Percentiles rank a stretch among this genome's conserved stretches.
phyloP scores from a whole-genome alignment of 306 rosid species.

The Rubus idaeus region DNA sequence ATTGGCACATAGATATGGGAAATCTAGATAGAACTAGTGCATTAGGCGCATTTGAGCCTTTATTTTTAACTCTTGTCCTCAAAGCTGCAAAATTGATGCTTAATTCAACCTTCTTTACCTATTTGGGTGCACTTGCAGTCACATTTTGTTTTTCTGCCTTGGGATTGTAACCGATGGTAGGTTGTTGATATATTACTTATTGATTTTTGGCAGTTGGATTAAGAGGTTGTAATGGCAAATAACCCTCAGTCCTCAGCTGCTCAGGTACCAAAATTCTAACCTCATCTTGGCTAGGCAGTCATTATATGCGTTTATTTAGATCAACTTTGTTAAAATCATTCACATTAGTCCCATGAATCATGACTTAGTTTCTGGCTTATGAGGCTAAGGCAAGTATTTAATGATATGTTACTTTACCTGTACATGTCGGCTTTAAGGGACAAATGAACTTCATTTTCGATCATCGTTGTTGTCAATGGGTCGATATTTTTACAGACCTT shows the following conservation, averaged over 20 bases:
- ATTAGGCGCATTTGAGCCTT: not conserved
- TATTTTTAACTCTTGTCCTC: not conserved
- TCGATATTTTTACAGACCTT: not conserved
- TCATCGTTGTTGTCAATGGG: not conserved
- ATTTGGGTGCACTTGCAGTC: not conserved
- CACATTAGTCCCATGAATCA: not conserved
- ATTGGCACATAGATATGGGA: not conserved
- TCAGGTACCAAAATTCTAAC: constrained; percentile 54
- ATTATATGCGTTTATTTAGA: not conserved
- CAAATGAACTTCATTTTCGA: not conserved
- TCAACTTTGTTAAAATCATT: not conserved
- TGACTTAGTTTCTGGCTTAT: not conserved
- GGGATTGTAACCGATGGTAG: too few species aligned
- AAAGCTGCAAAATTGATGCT: not conserved
- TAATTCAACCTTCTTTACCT: not conserved
- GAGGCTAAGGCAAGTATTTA: not conserved
- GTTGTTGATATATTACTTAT: not conserved
- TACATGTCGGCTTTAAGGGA: not conserved
- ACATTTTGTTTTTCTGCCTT: too few species aligned
- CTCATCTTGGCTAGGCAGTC: not conserved
- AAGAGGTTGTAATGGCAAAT: constrained; percentile 51
- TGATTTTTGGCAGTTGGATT: constrained; percentile 5
- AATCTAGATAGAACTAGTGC: not conserved
- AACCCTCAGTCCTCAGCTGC: constrained; percentile 67
- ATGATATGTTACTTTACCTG: not conserved